phyloP scores from a whole-genome alignment of 2,329 filamentous ascomycete species.

The Mycosphaerella arachidis region DNA sequence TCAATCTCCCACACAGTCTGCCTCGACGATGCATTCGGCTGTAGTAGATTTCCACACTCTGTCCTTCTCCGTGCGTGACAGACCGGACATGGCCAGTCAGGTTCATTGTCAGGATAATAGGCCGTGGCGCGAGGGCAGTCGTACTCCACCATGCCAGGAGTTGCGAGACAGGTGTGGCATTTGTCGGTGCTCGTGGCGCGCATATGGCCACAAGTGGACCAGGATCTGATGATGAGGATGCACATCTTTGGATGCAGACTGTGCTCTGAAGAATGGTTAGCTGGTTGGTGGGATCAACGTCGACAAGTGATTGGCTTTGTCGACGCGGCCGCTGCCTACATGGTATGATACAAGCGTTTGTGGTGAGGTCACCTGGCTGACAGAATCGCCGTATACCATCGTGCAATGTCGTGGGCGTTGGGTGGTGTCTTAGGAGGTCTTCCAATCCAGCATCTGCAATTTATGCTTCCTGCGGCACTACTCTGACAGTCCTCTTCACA shows the following conservation, averaged over 20 bases:
- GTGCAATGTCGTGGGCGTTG: background rate
- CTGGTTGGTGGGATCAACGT: background rate
- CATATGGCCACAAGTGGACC: slow-evolving; percentile 14
- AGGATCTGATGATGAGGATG: slow-evolving; percentile 14
- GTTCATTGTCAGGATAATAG: background rate
- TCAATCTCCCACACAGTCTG: background rate
- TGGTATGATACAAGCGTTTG: background rate
- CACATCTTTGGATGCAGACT: slow-evolving; percentile 11
- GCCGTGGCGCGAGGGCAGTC: slow-evolving; percentile 10
- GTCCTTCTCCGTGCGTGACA: background rate
- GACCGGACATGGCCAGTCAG: slow-evolving; percentile 11
- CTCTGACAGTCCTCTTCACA: slow-evolving; percentile 40
- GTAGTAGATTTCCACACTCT: background rate
- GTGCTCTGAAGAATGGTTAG: background rate
- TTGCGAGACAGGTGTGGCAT: slow-evolving; percentile 12
- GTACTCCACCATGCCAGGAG: slow-evolving; percentile 8
- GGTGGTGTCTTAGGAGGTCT: background rate
- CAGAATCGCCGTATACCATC: background rate
- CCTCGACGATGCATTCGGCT: background rate
- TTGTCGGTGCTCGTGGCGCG: slow-evolving; percentile 12
- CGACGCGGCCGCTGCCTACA: background rate
- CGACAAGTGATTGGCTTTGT: background rate
- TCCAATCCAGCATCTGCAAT: background rate
- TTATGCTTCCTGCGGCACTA: slow-evolving; percentile 35
- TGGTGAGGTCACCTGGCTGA: background rate